phyloP scores from a whole-genome alignment of 257 asterid genomes.

The Jacaranda copaia region DNA sequence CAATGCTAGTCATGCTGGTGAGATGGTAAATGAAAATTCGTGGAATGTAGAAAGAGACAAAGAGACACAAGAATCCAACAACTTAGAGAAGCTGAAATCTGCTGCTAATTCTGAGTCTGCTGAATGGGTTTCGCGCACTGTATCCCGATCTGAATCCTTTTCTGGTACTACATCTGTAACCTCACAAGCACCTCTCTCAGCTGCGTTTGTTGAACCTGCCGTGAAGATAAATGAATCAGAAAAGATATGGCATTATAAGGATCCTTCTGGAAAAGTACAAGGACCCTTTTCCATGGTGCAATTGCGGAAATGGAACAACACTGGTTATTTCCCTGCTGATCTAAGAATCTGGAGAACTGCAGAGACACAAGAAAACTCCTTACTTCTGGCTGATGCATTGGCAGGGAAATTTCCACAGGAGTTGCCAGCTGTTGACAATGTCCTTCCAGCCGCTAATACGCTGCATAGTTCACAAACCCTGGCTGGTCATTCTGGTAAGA shows the following conservation, averaged over 20 bases:
- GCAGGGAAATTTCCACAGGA: slow-evolving; percentile 74
- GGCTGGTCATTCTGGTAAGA: slow-evolving; percentile 40
- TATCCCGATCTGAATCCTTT: slow-evolving; percentile 54
- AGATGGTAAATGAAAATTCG: slow-evolving; percentile 54
- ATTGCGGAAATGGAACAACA: slow-evolving; percentile 90
- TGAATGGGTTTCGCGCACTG: slow-evolving; percentile 50
- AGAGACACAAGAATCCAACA: slow-evolving; percentile 48
- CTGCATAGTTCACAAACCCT: slow-evolving; percentile 38
- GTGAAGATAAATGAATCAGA: slow-evolving; percentile 82
- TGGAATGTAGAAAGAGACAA: slow-evolving; percentile 70
- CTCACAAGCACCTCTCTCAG: slow-evolving; percentile 50
- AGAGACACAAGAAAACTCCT: slow-evolving; percentile 63
- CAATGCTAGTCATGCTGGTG: slow-evolving; percentile 53
- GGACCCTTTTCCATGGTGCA: slow-evolving; percentile 95
- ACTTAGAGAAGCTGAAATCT: slow-evolving; percentile 47
- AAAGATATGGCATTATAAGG: slow-evolving; percentile 89
- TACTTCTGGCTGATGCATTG: slow-evolving; percentile 78
- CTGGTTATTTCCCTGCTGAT: slow-evolving; percentile 88
- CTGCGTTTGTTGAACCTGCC: slow-evolving; percentile 51
- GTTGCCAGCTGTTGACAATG: slow-evolving; percentile 46
- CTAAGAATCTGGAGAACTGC: slow-evolving; percentile 77
- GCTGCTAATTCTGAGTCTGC: slow-evolving; percentile 47
- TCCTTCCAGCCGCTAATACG: slow-evolving; percentile 34
- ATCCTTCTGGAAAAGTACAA: slow-evolving; percentile 95
- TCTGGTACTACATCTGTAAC: slow-evolving; percentile 50